These are phyloP conservation scores for Trametes villosa DNA, from an alignment of 768 basidiomycete species.

Conservation along the genomic window DNA sequence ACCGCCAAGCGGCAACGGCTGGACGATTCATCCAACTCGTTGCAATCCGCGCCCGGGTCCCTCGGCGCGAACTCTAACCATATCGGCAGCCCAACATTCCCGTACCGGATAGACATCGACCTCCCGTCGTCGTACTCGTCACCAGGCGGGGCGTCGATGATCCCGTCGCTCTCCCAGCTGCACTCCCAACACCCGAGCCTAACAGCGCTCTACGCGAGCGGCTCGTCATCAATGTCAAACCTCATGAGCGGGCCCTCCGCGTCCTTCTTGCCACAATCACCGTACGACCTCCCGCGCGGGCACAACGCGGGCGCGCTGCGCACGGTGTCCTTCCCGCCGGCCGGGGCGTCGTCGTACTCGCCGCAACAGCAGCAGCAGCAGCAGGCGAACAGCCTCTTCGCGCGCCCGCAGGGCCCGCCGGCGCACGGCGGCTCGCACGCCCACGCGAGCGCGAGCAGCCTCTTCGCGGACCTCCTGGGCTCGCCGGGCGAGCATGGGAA, in stretches of 20 bases:
- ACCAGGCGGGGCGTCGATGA: slow-evolving; percentile 2
- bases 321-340: slow-evolving; percentile 24
- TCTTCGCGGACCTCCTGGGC: slow-evolving; percentile 31
- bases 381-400: slow-evolving; percentile 12
- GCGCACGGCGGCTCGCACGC: slow-evolving; percentile 5
- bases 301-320: slow-evolving; percentile 13
- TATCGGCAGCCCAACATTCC: slow-evolving; percentile 25
- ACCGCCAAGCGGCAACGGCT: slow-evolving; percentile 29
- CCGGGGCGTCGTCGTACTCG: slow-evolving; percentile 15
- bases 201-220: slow-evolving; percentile 14
- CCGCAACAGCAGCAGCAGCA: slow-evolving; percentile 25
- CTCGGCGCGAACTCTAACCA: slow-evolving; percentile 19
- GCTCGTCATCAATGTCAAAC: slow-evolving; percentile 1
- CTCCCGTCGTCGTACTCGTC: slow-evolving; percentile 26
- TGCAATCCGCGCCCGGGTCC: slow-evolving; percentile 21
- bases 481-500: slow-evolving; percentile 19
- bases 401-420: not conserved
- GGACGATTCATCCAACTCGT: slow-evolving; percentile 19
- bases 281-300: slow-evolving; percentile 23
- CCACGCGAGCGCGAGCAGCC: slow-evolving; percentile 24
- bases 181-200: slow-evolving; percentile 25
- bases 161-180: slow-evolving; percentile 24
- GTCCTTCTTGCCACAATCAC: slow-evolving; percentile 19
- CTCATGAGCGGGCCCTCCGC: slow-evolving; percentile 20
- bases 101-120: slow-evolving; percentile 35